Percentiles rank a stretch among this genome's conserved stretches.
Evolutionary conservation across 2,329 filamentous ascomycete species (phyloP).

Genomic region (Lasiodiplodia sp.): DNA sequence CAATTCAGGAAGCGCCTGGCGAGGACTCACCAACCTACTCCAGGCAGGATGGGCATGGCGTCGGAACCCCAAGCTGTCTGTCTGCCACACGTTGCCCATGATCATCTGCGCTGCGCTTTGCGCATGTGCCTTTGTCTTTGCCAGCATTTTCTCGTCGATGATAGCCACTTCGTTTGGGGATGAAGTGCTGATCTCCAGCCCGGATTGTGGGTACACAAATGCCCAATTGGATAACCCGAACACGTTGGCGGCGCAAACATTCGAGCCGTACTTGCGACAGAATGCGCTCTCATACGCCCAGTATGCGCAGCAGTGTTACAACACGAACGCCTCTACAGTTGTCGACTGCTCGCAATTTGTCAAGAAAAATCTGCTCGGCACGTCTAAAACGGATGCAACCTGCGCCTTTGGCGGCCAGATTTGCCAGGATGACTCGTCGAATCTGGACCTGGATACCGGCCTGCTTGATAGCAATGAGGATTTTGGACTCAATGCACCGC

Average conservation of each 20-base stretch:
- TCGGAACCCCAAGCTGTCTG: not conserved
- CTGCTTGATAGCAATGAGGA: constrained; percentile 33
- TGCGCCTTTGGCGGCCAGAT: constrained; percentile 32
- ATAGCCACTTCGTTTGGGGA: constrained; percentile 38
- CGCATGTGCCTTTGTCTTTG: constrained; percentile 34
- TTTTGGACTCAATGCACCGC: constrained; percentile 36
- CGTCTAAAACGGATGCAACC: constrained; percentile 16
- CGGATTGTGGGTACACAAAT: constrained; percentile 18
- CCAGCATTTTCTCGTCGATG: constrained; percentile 44
- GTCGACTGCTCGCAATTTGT: constrained; percentile 20
- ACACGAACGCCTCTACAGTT: not conserved
- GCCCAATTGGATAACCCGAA: constrained; percentile 31
- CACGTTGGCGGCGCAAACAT: not conserved
- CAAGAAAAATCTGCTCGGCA: constrained; percentile 20
- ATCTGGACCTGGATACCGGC: constrained; percentile 35
- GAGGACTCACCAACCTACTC: constrained; percentile 12
- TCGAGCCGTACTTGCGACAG: not conserved
- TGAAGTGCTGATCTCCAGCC: constrained; percentile 26
- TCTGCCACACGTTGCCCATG: not conserved
- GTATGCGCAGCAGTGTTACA: constrained; percentile 29
- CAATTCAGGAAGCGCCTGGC: constrained; percentile 20
- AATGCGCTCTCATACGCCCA: constrained; percentile 5
- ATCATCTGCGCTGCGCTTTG: not conserved
- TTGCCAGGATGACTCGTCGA: constrained; percentile 30
- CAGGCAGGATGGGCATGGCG: constrained; percentile 11